Evolutionary conservation across 1,139 yeast genomes (phyloP), one percentile per base, ranked within the genome.

Genomic region (Yamadazyma mexicana): DNA sequence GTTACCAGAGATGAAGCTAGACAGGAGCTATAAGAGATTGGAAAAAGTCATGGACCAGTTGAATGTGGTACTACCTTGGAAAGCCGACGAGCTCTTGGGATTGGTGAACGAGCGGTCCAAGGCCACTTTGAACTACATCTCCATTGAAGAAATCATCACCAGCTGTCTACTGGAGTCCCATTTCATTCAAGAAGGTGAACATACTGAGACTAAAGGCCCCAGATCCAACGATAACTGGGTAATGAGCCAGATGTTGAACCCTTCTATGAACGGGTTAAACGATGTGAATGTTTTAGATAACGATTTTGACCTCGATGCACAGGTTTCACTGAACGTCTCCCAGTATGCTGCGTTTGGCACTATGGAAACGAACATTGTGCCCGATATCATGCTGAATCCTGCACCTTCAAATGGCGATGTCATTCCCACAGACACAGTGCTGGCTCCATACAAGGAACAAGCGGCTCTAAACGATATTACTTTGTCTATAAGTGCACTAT

Each of bases 81-180:
- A 78, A 38, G 64, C 74, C 23, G 77, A 76, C 37, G 77, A 77
- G 46, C 55, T 81, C 24, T 51, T 80, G 35, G 82, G 80, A 24
- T 59, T 81, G 35, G 76, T 78, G 7, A 75, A 79, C 39, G 87
- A 81, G 54, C 63, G 79, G 42, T 79, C 77, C 31, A 75, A 73
- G 49, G 72, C 78, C 20, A 75, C 77, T 1, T 53, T 69, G n/a
- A 69, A 66, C 43, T 81, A 80, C 52, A 66, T 75, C 10, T 79
- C 85, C n/a, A 77, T 79, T 37, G 82, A 76, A 43, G 87, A 81
- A 48, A 73, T 81, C 34, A 79, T 81, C 3, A 79, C 80, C 17
- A 76, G 84, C 55, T 79, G 86, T 48, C 65, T 79, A 9, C 75
- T 75, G 54, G 82, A 77, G 41, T 47, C 56, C 0, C 35, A 37